Conservation (phyloP, 1,284 basidiomycete species). For the Termitomyces sp. region DNA sequence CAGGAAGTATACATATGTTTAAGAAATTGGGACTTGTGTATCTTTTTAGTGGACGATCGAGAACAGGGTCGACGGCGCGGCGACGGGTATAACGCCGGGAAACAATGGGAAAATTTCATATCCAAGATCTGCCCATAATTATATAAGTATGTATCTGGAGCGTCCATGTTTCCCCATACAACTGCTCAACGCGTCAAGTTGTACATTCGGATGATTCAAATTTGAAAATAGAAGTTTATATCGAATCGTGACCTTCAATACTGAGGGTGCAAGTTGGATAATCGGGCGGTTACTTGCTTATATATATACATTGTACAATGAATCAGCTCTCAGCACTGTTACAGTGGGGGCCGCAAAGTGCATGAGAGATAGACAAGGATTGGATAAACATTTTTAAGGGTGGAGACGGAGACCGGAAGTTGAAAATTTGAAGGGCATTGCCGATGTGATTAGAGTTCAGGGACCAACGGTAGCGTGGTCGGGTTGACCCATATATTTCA, state of each 20-base stretch:
- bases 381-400: slow-evolving; percentile 27
- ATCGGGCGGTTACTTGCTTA: not conserved
- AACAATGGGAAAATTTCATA: slow-evolving; percentile 9
- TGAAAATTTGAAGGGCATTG: slow-evolving; percentile 45
- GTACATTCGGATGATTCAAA: not conserved
- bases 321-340: not conserved
- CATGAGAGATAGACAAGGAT: not conserved
- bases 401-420: slow-evolving; percentile 45
- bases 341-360: not conserved
- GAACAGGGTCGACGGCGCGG: slow-evolving; percentile 2
- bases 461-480: slow-evolving; percentile 37
- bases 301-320: slow-evolving; percentile 1
- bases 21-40: not conserved
- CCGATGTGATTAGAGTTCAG: slow-evolving; percentile 51
- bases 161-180: not conserved
- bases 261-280: not conserved
- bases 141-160: not conserved
- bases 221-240: not conserved
- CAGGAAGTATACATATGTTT: not conserved
- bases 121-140: slow-evolving; percentile 1
- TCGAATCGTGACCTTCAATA: not conserved
- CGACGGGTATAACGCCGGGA: slow-evolving; percentile 3
- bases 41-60: not conserved
- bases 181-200: not conserved
- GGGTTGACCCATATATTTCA: slow-evolving; percentile 38